These are phyloP conservation scores for Colletotrichum chlorophyti DNA, from an alignment of 2,329 filamentous ascomycete genomes.

Conservation along the genomic window DNA sequence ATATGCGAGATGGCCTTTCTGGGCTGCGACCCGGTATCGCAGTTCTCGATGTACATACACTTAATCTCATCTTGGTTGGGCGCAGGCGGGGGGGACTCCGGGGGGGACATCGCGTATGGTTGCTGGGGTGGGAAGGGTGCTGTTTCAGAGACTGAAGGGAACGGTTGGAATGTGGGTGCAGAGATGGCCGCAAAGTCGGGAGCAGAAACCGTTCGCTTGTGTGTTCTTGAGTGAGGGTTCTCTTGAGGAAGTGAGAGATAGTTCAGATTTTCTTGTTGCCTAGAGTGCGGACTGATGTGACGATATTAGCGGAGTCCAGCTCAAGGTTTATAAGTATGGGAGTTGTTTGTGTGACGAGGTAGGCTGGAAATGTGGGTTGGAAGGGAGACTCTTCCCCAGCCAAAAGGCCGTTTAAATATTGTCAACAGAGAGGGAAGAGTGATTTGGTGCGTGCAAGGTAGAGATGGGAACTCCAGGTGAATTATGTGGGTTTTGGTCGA, in stretches of 20 bases:
- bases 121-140: slow-evolving; percentile 24
- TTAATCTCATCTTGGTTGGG: slow-evolving; percentile 28
- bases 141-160: slow-evolving; percentile 29
- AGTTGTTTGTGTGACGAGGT: neutral
- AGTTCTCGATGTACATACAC: slow-evolving; percentile 65
- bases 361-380: too few species aligned
- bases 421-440: too few species aligned
- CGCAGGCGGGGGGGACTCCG: slow-evolving; percentile 12
- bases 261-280: slow-evolving; percentile 23
- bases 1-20: slow-evolving; percentile 83
- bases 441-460: too few species aligned
- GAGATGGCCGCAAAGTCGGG: slow-evolving; percentile 49
- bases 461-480: too few species aligned
- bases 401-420: too few species aligned
- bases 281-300: slow-evolving; percentile 25
- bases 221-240: slow-evolving; percentile 36
- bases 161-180: slow-evolving; percentile 27
- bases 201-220: slow-evolving; percentile 59
- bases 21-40: slow-evolving; percentile 64
- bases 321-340: neutral
- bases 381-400: too few species aligned
- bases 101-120: slow-evolving; percentile 29
- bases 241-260: slow-evolving; percentile 30
- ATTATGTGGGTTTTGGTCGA: too few species aligned
- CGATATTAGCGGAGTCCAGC: slow-evolving; percentile 17